A percentile compares a stretch with the other conserved stretches of the same genome.
phyloP scores from a whole-genome alignment of 495 filamentous ascomycete species.

The Xylaria intraflava region DNA sequence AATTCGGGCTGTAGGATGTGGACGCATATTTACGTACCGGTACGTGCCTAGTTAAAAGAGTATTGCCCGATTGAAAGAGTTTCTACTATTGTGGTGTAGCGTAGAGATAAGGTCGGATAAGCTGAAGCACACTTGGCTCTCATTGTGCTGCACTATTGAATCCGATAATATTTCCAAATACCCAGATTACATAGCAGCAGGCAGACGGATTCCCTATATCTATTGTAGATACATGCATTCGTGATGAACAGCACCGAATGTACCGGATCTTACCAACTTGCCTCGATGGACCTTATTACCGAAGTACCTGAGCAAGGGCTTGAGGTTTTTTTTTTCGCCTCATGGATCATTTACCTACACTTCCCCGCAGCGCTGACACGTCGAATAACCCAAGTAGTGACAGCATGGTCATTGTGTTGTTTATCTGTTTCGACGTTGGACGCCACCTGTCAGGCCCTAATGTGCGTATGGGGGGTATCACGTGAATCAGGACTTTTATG shows the following conservation, averaged over 20 bases:
- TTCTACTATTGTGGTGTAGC: no score
- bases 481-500: no score
- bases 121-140: no score
- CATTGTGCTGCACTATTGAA: no score
- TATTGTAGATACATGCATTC: no score
- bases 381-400: slow-evolving; percentile 6
- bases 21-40: background rate
- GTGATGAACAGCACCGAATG: no score
- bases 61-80: background rate
- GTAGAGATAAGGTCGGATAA: no score
- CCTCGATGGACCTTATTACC: no score
- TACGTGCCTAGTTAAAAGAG: background rate
- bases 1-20: background rate
- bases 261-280: no score
- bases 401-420: slow-evolving; percentile 1
- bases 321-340: background rate
- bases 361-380: slow-evolving; percentile 5
- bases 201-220: no score
- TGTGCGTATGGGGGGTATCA: background rate
- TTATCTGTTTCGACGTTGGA: background rate
- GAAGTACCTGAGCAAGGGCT: background rate
- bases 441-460: slow-evolving; percentile 5
- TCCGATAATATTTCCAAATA: no score
- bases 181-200: no score
- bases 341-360: background rate